Percentiles rank a stretch among this genome's conserved stretches.
phyloP scores from a whole-genome alignment of 23 red algal genomes.

The Chondrus crispus region DNA sequence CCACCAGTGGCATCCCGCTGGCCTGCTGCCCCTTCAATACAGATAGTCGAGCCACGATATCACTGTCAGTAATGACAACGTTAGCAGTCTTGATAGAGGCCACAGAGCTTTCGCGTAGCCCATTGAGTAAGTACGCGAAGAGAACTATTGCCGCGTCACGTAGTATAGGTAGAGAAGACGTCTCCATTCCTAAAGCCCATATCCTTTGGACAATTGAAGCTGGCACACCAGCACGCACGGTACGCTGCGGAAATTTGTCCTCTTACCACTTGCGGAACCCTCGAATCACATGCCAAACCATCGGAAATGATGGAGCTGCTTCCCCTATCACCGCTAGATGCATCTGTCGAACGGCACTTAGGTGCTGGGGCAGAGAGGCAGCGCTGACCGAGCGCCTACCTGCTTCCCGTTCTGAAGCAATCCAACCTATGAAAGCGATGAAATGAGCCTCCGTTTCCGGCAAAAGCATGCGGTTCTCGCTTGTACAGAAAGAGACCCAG shows the following conservation, averaged over 20 bases:
- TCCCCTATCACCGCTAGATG: not conserved
- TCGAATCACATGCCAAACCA: not conserved
- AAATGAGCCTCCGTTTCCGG: not conserved
- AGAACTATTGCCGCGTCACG: not conserved
- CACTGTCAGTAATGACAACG: not conserved
- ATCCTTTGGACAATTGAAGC: not conserved
- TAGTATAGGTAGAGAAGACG: not conserved
- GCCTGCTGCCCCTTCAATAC: not conserved
- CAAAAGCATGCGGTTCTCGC: not conserved
- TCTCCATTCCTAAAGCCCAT: not conserved
- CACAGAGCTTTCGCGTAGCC: conserved; percentile 4
- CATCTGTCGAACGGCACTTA: not conserved
- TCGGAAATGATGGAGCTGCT: not conserved
- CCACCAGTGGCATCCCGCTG: not conserved
- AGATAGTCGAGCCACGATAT: not conserved
- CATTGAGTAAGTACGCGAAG: not conserved
- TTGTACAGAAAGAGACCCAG: not conserved
- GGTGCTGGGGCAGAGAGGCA: not conserved
- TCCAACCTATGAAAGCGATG: not conserved
- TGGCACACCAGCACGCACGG: not conserved
- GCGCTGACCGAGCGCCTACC: not conserved
- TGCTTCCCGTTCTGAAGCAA: not conserved
- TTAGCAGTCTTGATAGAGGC: not conserved
- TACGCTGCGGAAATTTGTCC: not conserved
- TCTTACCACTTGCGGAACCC: not conserved